Base-by-base conservation (phyloP, 768 basidiomycete genomes). In the Boletus sp. region DNA sequence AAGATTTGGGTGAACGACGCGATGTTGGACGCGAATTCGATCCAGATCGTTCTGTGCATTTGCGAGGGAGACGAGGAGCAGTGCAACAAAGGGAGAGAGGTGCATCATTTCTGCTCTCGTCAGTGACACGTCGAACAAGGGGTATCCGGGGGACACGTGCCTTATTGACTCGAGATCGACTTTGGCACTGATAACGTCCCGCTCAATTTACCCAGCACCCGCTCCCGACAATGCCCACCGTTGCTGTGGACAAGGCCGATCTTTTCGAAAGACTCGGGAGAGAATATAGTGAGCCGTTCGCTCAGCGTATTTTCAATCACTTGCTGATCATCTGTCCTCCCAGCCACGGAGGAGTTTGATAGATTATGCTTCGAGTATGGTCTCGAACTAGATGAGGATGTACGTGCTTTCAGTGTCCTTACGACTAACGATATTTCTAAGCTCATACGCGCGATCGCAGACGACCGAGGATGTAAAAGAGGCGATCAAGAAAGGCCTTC, bases 361-460 rank as follows among this genome's bases (percentile, higher is more conserved):
- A 84, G 85, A 69, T 82, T 98, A 51, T 91, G 92, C 65, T 99
- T 99, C 77, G 93, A 98, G 63, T 99, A 95, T 75, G 97, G 97
- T 54, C 78, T 99, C 47, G 97, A 99, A 76, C 79, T 98, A 35
- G 97, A 99, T 68, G 97, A 97, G 76, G 97, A 99, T 76, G 96
- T 98, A 68, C 63, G 89, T 78, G 15, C 33, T 9, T 40, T 50
- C 41, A 6, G 6, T 35, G 33, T 24, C 24, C 24, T 24, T 24
- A 24, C 24, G 24, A 8, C 29, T 18, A 7, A 8, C 47, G 44
- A 48, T 53, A 15, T 52, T 17, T 8, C 36, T 6, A 4, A 14
- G 52, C 57, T 58, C 58, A 50, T 20, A 33, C 37, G 9, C n/a
- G 17, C 32, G 40, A 20, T 63, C 54, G 7, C 61, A 97, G 94